A percentile compares a stretch with the other conserved stretches of the same genome.
phyloP scores from a whole-genome alignment of 371 early-diverging fungal genomes.

The Saksenaea oblongispora region DNA sequence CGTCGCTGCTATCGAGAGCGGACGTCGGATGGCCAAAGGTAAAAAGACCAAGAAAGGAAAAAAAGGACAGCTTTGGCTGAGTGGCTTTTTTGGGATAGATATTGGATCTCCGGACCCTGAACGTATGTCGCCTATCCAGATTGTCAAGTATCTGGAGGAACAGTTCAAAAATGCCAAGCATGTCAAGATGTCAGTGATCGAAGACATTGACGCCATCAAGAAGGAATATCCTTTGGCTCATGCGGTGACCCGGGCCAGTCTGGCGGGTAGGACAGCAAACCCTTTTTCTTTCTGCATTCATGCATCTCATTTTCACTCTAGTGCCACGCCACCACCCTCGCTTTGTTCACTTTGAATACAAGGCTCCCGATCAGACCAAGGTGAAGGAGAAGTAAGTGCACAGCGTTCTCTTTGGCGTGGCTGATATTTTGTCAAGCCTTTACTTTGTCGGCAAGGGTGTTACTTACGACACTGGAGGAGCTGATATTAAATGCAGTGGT shows the following conservation, averaged over 20 bases:
- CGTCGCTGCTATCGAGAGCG: conserved; percentile 74
- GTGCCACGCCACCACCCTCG: conserved; percentile 78
- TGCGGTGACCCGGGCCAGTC: conserved; percentile 80
- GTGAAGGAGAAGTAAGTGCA: conserved; percentile 80
- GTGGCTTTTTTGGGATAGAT: conserved; percentile 41
- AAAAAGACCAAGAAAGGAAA: conserved; percentile 3
- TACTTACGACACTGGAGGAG: conserved; percentile 91
- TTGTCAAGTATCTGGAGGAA: conserved; percentile 69
- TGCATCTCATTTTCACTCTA: conserved; percentile 7
- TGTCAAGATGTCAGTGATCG: conserved; percentile 66
- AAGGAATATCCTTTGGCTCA: conserved; percentile 84
- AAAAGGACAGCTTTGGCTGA: background rate
- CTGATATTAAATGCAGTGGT: conserved; percentile 83
- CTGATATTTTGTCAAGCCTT: conserved; percentile 45
- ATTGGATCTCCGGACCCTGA: conserved; percentile 86
- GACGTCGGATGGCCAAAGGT: conserved; percentile 73
- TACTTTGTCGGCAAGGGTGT: conserved; percentile 93
- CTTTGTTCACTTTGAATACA: conserved; percentile 80
- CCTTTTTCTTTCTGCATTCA: background rate
- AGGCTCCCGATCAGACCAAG: conserved; percentile 68
- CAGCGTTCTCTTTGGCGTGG: background rate
- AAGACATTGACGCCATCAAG: conserved; percentile 66
- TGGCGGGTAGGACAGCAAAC: conserved; percentile 52
- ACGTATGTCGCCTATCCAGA: conserved; percentile 81
- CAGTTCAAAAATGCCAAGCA: conserved; percentile 49